phyloP scores from a whole-genome alignment of 1,284 basidiomycete genomes.

The Cutaneotrichosporon sp. region DNA sequence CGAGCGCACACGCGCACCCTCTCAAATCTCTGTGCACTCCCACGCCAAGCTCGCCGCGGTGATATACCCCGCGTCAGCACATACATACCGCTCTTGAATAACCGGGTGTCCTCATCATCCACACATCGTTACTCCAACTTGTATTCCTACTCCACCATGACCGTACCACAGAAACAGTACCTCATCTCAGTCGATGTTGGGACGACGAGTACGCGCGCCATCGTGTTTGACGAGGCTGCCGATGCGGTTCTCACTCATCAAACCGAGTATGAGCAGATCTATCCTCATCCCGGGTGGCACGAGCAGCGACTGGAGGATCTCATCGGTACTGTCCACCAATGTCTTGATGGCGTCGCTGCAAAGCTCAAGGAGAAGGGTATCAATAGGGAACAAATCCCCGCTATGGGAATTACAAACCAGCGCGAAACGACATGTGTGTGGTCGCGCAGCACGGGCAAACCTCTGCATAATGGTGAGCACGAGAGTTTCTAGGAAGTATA shows the following conservation, averaged over 20 bases:
- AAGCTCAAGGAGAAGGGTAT: conserved; percentile 68
- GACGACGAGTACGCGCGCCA: conserved; percentile 77
- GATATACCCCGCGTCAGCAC: conserved; percentile 1
- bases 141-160: conserved; percentile 8
- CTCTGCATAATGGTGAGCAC: conserved; percentile 62
- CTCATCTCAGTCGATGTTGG: conserved; percentile 20
- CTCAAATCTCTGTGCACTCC: not conserved
- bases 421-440: conserved; percentile 94
- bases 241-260: conserved; percentile 84
- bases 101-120: not conserved
- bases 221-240: conserved; percentile 85
- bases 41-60: not conserved
- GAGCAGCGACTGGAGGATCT: conserved; percentile 90
- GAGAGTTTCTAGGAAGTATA: no score
- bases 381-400: conserved; percentile 78
- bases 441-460: conserved; percentile 85
- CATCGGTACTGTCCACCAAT: conserved; percentile 70
- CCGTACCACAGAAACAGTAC: conserved; percentile 15
- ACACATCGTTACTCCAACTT: not conserved
- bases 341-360: conserved; percentile 71
- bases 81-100: not conserved
- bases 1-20: not conserved
- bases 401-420: conserved; percentile 89
- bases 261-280: conserved; percentile 86
- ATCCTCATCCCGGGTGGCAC: conserved; percentile 91